A percentile compares a stretch with the other conserved stretches of the same genome.
Conservation (phyloP, 345 rosid genomes). For the Eucalyptus regnans region DNA sequence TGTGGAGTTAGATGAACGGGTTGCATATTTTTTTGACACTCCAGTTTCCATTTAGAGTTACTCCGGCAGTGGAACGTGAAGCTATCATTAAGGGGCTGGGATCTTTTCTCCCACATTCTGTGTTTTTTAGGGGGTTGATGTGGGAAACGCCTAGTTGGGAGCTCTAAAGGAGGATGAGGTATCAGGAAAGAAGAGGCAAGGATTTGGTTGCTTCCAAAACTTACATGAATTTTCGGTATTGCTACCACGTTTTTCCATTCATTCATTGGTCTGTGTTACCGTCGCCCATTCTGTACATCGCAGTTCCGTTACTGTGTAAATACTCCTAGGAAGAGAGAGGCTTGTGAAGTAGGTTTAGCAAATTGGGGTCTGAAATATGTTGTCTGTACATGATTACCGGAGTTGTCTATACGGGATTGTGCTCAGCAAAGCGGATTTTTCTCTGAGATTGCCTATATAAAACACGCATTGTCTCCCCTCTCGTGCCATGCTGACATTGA, state of each 20-base stretch:
- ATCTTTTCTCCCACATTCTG: background rate
- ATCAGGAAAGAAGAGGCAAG: background rate
- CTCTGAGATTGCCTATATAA: background rate
- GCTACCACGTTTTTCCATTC: background rate
- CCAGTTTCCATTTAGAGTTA: background rate
- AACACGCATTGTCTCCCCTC: background rate
- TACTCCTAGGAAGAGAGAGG: background rate
- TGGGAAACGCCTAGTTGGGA: background rate
- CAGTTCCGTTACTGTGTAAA: background rate
- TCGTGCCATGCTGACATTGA: background rate
- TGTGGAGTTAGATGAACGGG: background rate
- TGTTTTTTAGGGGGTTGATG: background rate
- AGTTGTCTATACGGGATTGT: background rate
- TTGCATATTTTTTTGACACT: background rate
- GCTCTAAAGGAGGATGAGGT: background rate
- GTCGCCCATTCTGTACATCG: background rate
- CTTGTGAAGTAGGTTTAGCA: background rate
- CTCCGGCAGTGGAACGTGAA: background rate
- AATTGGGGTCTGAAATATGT: background rate
- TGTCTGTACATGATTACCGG: background rate
- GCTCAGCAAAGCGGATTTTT: background rate
- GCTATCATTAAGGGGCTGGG: background rate
- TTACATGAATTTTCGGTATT: background rate
- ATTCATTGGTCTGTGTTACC: background rate
- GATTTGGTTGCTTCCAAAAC: background rate